A percentile compares a stretch with the other conserved stretches of the same genome.
These are phyloP conservation scores for Byssoonygena ceratinophila DNA, from an alignment of 2,329 filamentous ascomycete species.

Conservation along the genomic window DNA sequence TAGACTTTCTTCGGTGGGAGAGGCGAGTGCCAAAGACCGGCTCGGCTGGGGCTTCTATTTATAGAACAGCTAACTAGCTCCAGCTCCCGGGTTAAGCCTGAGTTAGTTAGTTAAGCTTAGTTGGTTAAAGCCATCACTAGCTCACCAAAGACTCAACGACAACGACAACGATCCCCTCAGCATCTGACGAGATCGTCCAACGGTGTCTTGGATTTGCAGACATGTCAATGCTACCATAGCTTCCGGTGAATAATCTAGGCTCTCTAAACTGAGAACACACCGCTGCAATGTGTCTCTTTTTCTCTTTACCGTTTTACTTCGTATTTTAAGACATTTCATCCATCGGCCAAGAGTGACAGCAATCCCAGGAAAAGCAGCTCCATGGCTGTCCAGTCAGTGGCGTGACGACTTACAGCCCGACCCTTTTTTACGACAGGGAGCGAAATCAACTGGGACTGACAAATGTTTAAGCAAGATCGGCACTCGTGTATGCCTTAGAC, in stretches of 20 bases:
- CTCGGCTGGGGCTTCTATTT: too few species aligned
- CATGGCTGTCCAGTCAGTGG: not conserved
- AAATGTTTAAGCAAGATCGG: not conserved
- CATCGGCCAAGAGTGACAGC: not conserved
- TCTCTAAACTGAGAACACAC: not conserved
- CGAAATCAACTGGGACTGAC: not conserved
- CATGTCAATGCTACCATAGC: not conserved
- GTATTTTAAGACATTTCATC: constrained; percentile 11
- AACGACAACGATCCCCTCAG: not conserved
- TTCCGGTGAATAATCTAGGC: not conserved
- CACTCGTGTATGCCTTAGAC: not conserved
- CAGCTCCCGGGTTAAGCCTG: too few species aligned
- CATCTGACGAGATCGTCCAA: not conserved
- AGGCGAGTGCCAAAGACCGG: too few species aligned
- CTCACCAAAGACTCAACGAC: too few species aligned
- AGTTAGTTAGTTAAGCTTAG: not conserved
- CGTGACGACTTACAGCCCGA: not conserved
- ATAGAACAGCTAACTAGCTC: too few species aligned
- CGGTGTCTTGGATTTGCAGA: constrained; percentile 1
- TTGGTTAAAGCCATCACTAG: not conserved
- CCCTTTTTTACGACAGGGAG: not conserved
- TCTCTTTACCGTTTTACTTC: not conserved
- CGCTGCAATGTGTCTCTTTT: not conserved
- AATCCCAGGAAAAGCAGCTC: not conserved
- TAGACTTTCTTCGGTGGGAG: too few species aligned